Base-by-base conservation (phyloP, 352 stramenopile genomes). In the Globisporangium megalacanthum region DNA sequence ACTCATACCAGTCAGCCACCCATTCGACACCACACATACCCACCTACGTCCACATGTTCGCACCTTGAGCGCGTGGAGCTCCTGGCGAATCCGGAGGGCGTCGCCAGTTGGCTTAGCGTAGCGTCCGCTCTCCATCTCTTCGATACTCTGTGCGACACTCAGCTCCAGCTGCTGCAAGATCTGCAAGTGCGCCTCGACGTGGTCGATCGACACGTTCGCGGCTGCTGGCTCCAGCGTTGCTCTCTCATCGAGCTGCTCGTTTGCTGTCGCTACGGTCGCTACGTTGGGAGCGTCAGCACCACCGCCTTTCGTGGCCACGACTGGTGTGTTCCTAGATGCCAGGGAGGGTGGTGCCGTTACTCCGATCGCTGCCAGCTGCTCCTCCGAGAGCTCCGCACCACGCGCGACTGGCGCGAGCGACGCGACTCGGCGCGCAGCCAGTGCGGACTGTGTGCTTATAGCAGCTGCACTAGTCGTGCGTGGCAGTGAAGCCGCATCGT, bases 181-280 rank as follows among this genome's bases (percentile, higher is more conserved):
- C 19, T 85, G 72, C 9, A 92, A 59, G 69, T 92, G 83, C 19
- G 82, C 75, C 56, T 87, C 79, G 7, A 92, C 79, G 60, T 88
- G 78, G 56, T 89, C 72, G 42, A 92, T 92, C 5, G 82, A 89
- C 3, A 87, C 56, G 48, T 91, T 77, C 54, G 61, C 56, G 39
- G 37, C 55, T 17, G 17, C 44, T 10, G 22, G 10, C 31, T 35
- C 49, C 3, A 53, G 7, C 17, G n/a, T 0, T 2, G 31, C 37
- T n/a, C 29, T 49, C 20, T 49, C 36, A 10, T 52, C 36, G 29
- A 41, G 11, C 35, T 17, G 19, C 22, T 54, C 35, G n/a, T 37
- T 36, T 29, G 25, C 20, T 4, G 25, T 33, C 14, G 29, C 35
- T n/a, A 22, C 6, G 7, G 45, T 22, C 19, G 45, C 45, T 25